Base-by-base conservation (phyloP, 2,329 filamentous ascomycete genomes). In the Aspergillus brunneoviolaceus region DNA sequence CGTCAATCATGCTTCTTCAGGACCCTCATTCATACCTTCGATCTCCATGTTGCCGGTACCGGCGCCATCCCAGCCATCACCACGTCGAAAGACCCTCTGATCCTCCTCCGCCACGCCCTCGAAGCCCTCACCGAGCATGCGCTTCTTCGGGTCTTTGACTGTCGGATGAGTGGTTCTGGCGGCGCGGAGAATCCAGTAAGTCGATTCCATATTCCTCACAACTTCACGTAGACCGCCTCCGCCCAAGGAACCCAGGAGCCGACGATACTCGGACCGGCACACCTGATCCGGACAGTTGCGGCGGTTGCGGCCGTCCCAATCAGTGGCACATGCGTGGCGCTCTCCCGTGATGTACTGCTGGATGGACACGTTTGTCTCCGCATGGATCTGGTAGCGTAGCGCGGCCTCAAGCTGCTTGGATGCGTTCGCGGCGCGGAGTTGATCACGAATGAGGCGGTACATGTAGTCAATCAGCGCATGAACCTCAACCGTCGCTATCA, bases 361-460 rank as follows among this genome's bases (percentile, higher is more conserved):
- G 27, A 74, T 54, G 14, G 49, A 42, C 10, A 69, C 55, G 6
- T 59, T 57, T 19, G 69, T 63, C 59, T 76, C 74, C 7, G 52
- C 49, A 3, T 54, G 25, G 9, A 75, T 35, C 59, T 76, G 74
- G 39, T 65, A 56, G 1, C 55, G 57, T 5, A 76, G 49, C 7
- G 68, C 60, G 21, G 35, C 29, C 45, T 71, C 63, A 52, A 74
- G 47, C 9, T 63, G 49, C 11, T 33, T 52, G n/a, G 42, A 7
- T 65, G 69, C 31, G 51, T 25, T 14, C 49, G 57, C 19, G 58
- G 55, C 50, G 5, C 65, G 67, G 16, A 76, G 63, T 27, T 68
- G 64, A 63, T 74, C 72, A 11, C 74, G 68, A n/a, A 76, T 67
- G 33, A 76, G 58, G 6, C 72, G 72, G 64, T 65, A 76, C n/a